Percentiles rank a stretch among this genome's conserved stretches.
Evolutionary conservation across 345 rosid species (phyloP).

Genomic region (Jatropha curcas): DNA sequence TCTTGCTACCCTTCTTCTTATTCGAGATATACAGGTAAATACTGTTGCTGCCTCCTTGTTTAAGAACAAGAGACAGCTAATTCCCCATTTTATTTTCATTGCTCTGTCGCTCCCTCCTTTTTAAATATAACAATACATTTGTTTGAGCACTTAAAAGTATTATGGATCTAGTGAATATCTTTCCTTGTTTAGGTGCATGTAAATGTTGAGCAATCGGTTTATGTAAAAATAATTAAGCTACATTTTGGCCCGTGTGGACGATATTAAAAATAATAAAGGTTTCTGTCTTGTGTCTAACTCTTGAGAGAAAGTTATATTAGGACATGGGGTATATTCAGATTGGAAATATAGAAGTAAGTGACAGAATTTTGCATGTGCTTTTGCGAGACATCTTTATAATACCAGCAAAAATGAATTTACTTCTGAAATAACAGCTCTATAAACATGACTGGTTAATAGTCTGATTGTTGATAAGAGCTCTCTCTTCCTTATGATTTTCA

Average conservation of each 20-base stretch:
- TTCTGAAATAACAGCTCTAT: constrained; percentile 3
- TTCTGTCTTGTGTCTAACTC: too few species aligned
- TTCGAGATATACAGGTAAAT: constrained; percentile 88
- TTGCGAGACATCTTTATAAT: neutral
- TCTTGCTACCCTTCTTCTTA: constrained; percentile 94
- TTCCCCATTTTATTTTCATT: neutral
- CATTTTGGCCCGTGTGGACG: neutral
- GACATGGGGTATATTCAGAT: neutral
- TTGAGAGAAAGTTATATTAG: too few species aligned
- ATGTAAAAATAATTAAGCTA: neutral
- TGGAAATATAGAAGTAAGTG: neutral
- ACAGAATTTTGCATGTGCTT: neutral
- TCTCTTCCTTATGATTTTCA: constrained; percentile 31
- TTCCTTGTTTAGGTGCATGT: neutral
- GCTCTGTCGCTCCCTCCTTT: neutral
- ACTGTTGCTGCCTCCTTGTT: constrained; percentile 3
- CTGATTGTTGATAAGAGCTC: constrained; percentile 18
- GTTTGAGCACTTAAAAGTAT: neutral
- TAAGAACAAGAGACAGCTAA: neutral
- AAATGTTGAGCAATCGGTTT: neutral
- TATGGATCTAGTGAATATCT: neutral
- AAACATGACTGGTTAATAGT: constrained; percentile 1
- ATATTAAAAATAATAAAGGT: too few species aligned
- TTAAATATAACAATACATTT: neutral
- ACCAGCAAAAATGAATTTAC: neutral